Evolutionary conservation across 2,329 filamentous ascomycete species (phyloP).

Genomic region (Diaporthe sp.): DNA sequence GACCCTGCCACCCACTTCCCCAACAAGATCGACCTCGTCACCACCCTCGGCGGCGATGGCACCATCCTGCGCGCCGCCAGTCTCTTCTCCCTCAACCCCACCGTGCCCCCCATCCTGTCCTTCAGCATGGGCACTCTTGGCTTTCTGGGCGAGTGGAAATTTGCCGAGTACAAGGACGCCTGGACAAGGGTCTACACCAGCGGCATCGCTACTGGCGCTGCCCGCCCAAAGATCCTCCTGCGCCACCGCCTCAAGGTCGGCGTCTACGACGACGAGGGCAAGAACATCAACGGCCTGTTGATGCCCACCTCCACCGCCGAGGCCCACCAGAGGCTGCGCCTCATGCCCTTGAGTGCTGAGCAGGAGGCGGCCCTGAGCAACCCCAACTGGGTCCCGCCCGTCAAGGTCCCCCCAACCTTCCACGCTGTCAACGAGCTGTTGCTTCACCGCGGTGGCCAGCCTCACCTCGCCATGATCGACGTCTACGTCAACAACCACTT

Average conservation of each 20-base stretch:
- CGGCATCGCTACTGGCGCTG: constrained; percentile 56
- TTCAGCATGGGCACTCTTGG: constrained; percentile 98
- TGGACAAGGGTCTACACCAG: constrained; percentile 94
- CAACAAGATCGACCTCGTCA: constrained; percentile 86
- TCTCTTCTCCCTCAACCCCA: constrained; percentile 83
- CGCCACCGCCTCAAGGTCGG: constrained; percentile 90
- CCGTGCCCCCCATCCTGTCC: constrained; percentile 90
- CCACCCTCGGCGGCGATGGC: constrained; percentile 93
- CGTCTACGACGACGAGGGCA: constrained; percentile 79
- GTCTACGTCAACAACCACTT: constrained; percentile 91
- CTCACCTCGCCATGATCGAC: constrained; percentile 92
- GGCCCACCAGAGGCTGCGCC: constrained; percentile 53
- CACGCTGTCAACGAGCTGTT: constrained; percentile 95
- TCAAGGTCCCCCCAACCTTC: constrained; percentile 55
- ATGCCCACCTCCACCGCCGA: constrained; percentile 61
- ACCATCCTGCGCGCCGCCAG: constrained; percentile 89
- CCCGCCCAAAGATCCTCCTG: constrained; percentile 84
- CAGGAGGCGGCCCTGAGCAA: constrained; percentile 37
- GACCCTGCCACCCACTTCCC: constrained; percentile 68
- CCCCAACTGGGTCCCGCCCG: constrained; percentile 34
- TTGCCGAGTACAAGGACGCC: constrained; percentile 90
- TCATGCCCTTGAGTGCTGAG: constrained; percentile 40
- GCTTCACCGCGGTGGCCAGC: constrained; percentile 89
- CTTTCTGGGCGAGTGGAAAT: constrained; percentile 97
- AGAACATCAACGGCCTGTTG: constrained; percentile 67